Evolutionary conservation across 2,329 filamentous ascomycete species (phyloP), one percentile per base, ranked within the genome.

Genomic region (Chaetomiaceae sp.): DNA sequence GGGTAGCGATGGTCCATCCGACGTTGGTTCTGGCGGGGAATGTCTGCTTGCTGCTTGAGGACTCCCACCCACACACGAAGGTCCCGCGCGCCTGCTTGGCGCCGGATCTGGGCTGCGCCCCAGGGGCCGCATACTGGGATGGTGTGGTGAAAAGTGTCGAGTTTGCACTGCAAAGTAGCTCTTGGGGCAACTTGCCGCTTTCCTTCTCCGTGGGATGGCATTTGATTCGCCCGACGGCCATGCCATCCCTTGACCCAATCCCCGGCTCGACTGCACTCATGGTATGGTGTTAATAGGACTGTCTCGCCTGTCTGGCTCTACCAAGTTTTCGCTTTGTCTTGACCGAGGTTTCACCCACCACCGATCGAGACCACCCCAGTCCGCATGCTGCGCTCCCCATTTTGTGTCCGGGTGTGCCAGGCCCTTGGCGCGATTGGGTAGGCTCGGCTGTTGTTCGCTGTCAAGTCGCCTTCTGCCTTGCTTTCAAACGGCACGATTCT

Each of bases 71-170:
- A n/a, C n/a, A 45, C 51, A 46, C 51, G 48, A 48, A 40, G 5
- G 33, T 36, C 32, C 48, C 44, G 45, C 42, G 21, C 43, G 46
- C 27, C 33, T 51, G 48, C 57, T 59, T 59, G 57, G 57, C 57
- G 55, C 55, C 53, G 55, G 47, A 48, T 57, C 45, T 54, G 45
- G 48, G 33, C 53, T 55, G 49, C 49, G 41, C 56, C 47, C 41
- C 41, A 50, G 52, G 52, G 48, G 32, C 34, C 20, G 20, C 27
- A 50, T 41, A 29, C 44, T 16, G 37, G 37, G 37, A 23, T 20
- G 41, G 45, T 45, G 51, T 48, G 44, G 50, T 42, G 16, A 32
- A n/a, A 25, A 27, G 30, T 43, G 44, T 43, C 44, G 43, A 37
- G 37, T 42, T 42, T 41, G 41, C 20, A n/a, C n/a, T n/a, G n/a